A percentile compares a stretch with the other conserved stretches of the same genome.
These are phyloP conservation scores for Penstemon eatonii DNA, from an alignment of 257 asterid genomes.

Conservation along the genomic window DNA sequence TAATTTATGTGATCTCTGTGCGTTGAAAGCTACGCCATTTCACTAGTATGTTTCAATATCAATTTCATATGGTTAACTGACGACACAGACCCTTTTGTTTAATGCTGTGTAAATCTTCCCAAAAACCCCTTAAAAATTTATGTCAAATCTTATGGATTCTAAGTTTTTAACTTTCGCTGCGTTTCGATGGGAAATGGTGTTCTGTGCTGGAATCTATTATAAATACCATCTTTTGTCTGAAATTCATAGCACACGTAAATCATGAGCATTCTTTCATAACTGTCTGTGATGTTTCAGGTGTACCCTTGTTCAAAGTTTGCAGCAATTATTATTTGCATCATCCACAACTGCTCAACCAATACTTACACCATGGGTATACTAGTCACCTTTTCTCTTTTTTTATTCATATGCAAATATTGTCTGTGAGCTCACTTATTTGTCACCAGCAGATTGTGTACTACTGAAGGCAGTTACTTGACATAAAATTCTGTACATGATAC, in stretches of 20 bases:
- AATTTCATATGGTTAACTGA: too few species aligned
- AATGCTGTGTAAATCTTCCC: too few species aligned
- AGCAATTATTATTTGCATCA: constrained; percentile 91
- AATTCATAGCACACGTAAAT: background rate
- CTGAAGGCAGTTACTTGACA: background rate
- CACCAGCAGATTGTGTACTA: background rate
- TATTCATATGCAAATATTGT: constrained; percentile 12
- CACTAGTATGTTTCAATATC: too few species aligned
- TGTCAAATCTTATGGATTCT: too few species aligned
- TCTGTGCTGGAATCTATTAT: too few species aligned
- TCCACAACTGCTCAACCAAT: constrained; percentile 98
- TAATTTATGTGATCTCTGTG: constrained; percentile 17
- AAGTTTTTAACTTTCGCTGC: too few species aligned
- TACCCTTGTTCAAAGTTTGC: constrained; percentile 90
- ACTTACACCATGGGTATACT: constrained; percentile 84
- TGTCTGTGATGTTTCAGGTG: constrained; percentile 54
- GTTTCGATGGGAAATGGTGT: too few species aligned
- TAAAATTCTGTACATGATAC: background rate
- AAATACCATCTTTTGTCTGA: too few species aligned
- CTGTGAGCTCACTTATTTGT: background rate
- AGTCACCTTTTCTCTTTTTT: constrained; percentile 5
- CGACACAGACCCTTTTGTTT: too few species aligned
- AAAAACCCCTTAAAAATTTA: too few species aligned
- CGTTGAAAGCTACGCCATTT: background rate
- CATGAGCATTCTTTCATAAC: constrained; percentile 2